Base-by-base conservation (phyloP, 192 early-diverging fungal genomes). In the Pilobolus umbonatus region DNA sequence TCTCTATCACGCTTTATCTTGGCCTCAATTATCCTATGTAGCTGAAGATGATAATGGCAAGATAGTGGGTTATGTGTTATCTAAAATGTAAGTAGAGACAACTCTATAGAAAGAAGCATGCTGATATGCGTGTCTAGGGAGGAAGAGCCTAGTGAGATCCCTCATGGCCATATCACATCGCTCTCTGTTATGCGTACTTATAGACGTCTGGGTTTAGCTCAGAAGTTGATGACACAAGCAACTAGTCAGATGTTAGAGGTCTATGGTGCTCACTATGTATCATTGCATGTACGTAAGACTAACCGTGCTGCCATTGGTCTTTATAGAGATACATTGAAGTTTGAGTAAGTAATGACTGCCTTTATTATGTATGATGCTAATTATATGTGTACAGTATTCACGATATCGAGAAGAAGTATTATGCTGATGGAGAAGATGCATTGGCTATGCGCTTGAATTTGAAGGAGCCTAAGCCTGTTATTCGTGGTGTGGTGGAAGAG, bases 131-230 rank as follows among this genome's bases (percentile, higher is more conserved):
- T 12, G 19, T n/a, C 8, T 77, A 94, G 93, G 83, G 96, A 97
- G 49, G 92, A 94, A 57, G 92, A 93, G 35, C 84, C 88, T 3
- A 55, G 71, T 19, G 76, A 64, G 3, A 76, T 78, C 30, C 82
- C 81, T 14, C 89, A 96, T 72, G 97, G 97, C 19, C 97, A 99
- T 69, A 97, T 99, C 54, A 99, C 97, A 12, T 92, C 89, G 19
- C 81, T 99, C 28, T 91, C 93, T 25, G 97, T 99, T 15, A 89
- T 99, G 91, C 84, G 97, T 54, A 93, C 84, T 54, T 99, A 94
- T 73, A 83, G 97, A 68, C 81, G 95, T 50, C 76, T 99, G 26
- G 97, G 97, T 44, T 73, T 99, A n/a, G 97, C 97, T 10, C 91
- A 96, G 63, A 94, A 94, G 61, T 79, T 99, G 51, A 99, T 99